phyloP scores from a whole-genome alignment of 495 filamentous ascomycete genomes.

The Pseudevernia furfuracea region DNA sequence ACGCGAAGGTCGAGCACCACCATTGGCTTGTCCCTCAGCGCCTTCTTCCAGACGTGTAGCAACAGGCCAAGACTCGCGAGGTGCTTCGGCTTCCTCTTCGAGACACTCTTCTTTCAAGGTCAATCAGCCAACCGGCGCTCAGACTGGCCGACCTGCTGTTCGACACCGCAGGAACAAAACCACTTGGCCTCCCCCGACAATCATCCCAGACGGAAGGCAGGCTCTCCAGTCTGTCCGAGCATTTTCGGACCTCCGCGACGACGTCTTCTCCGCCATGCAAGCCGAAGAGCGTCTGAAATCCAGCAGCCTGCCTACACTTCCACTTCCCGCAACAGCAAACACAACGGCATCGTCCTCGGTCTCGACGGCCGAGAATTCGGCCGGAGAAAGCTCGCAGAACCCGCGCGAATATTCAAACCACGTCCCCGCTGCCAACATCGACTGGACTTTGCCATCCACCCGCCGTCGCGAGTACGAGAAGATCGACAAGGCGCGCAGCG shows the following conservation, averaged over 20 bases:
- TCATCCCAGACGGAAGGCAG: not conserved
- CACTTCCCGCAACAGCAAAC: not conserved
- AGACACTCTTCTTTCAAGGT: constrained; percentile 5
- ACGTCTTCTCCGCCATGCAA: not conserved
- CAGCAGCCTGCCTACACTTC: constrained; percentile 5
- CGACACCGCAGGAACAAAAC: not conserved
- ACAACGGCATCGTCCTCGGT: not conserved
- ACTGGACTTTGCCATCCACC: constrained; percentile 44
- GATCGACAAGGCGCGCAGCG: constrained; percentile 43
- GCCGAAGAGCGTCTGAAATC: constrained; percentile 1
- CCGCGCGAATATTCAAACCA: constrained; percentile 13
- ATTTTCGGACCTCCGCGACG: not conserved
- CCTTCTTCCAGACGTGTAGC: not conserved
- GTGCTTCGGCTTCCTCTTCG: not conserved
- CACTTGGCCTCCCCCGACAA: not conserved
- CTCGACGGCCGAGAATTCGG: not conserved
- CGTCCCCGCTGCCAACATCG: constrained; percentile 38
- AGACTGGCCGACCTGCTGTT: not conserved
- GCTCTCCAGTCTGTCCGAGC: constrained; percentile 6
- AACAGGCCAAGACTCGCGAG: not conserved
- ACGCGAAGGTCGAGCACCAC: not conserved
- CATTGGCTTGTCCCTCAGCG: not conserved
- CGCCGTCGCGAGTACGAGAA: constrained; percentile 43
- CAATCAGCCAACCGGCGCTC: not conserved
- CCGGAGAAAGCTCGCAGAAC: not conserved